These are phyloP conservation scores for Choricystis sp. DNA, from an alignment of 139 green algal species.

Conservation along the genomic window DNA sequence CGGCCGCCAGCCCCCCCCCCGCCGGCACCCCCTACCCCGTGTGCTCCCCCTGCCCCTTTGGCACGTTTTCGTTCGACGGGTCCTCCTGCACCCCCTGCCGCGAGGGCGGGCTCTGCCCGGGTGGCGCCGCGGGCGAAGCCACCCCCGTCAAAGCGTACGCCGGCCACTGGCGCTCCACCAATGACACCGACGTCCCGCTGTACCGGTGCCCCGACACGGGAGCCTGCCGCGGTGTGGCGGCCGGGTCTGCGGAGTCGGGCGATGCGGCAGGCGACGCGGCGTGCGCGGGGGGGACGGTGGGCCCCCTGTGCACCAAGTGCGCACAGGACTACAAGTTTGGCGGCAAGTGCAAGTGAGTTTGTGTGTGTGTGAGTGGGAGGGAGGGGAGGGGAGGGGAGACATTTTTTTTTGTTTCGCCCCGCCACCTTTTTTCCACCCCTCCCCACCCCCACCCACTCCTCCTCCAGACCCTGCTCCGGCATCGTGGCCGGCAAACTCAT, in stretches of 20 bases:
- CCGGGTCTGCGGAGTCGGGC: neutral
- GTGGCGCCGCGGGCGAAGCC: neutral
- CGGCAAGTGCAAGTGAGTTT: constrained; percentile 12
- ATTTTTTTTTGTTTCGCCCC: neutral
- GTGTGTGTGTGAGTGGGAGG: neutral
- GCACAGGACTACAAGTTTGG: constrained; percentile 8
- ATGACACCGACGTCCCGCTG: neutral
- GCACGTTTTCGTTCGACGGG: neutral
- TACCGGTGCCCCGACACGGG: neutral
- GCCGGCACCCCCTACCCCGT: neutral
- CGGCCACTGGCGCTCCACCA: neutral
- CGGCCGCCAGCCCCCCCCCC: neutral
- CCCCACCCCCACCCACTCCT: neutral
- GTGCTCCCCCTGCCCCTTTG: neutral
- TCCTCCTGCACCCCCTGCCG: neutral
- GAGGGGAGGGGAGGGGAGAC: neutral
- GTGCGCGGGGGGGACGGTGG: constrained; percentile 9
- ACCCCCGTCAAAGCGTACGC: neutral
- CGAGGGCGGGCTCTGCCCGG: neutral
- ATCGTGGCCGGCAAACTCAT: constrained; percentile 8
- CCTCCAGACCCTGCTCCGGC: neutral
- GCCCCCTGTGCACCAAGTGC: constrained; percentile 23
- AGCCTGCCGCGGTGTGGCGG: neutral
- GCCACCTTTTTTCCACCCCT: neutral
- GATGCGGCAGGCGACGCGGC: constrained; percentile 5